Percentiles rank a stretch among this genome's conserved stretches.
Evolutionary conservation across 2,329 filamentous ascomycete species (phyloP).

Genomic region (Xylariaceae sp.): DNA sequence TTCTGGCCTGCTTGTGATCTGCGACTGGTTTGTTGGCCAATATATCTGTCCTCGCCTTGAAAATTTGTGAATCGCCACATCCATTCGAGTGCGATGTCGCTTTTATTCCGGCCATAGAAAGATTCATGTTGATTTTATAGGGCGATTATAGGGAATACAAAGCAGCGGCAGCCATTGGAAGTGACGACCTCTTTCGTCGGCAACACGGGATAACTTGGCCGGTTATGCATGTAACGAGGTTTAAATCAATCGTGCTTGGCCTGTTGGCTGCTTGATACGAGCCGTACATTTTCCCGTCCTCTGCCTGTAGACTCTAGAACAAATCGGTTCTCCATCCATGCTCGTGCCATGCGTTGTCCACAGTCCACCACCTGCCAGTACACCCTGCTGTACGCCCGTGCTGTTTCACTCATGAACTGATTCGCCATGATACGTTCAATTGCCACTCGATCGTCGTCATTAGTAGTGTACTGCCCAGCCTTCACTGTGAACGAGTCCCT

Average conservation of each 20-base stretch:
- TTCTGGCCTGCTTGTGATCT: background rate
- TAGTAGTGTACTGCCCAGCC: background rate
- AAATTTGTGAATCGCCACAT: background rate
- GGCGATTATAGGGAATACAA: no score
- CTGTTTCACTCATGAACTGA: background rate
- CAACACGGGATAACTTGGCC: background rate
- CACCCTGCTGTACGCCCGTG: background rate
- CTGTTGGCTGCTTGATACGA: background rate
- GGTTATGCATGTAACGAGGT: background rate
- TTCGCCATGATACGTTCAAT: conserved; percentile 7
- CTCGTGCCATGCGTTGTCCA: background rate
- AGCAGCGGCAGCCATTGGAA: background rate
- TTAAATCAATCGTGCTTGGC: background rate
- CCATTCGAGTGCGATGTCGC: background rate
- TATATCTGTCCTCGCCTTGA: background rate
- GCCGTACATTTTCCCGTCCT: background rate
- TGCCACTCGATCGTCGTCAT: conserved; percentile 1
- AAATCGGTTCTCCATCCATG: background rate
- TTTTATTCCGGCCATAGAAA: background rate
- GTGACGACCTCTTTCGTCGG: background rate
- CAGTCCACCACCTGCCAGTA: background rate
- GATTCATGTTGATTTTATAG: no score
- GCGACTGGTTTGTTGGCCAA: background rate
- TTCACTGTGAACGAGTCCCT: background rate
- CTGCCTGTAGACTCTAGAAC: background rate